phyloP scores from a whole-genome alignment of 305 asterid genomes.

The Plantago coronopus region DNA sequence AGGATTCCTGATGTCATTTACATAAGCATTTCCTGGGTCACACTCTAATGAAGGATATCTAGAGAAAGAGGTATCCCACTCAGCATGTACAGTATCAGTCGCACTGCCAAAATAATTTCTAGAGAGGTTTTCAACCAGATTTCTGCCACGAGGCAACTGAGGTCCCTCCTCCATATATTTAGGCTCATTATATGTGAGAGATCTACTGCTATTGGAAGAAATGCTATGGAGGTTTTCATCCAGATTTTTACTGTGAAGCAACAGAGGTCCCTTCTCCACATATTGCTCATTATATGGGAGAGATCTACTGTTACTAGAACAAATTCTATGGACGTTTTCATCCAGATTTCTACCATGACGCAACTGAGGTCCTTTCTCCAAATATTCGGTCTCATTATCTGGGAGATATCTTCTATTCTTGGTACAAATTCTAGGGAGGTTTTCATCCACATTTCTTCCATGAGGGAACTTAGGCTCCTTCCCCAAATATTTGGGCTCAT shows the following conservation, averaged over 20 bases:
- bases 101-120: slow-evolving; percentile 27
- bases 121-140: slow-evolving; percentile 33
- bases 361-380: slow-evolving; percentile 32
- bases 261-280: slow-evolving; percentile 31
- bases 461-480: slow-evolving; percentile 31
- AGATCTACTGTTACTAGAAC: slow-evolving; percentile 27
- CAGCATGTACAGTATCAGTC: slow-evolving; percentile 30
- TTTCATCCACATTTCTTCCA: slow-evolving; percentile 24
- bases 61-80: slow-evolving; percentile 23
- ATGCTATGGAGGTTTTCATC: slow-evolving; percentile 29
- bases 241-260: slow-evolving; percentile 30
- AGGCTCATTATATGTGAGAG: slow-evolving; percentile 28
- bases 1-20: slow-evolving; percentile 25
- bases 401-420: slow-evolving; percentile 29
- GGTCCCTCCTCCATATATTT: slow-evolving; percentile 33
- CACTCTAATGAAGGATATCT: slow-evolving; percentile 22
- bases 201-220: slow-evolving; percentile 26
- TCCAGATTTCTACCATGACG: slow-evolving; percentile 29
- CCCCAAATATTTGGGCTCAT: slow-evolving; percentile 33
- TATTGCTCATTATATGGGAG: slow-evolving; percentile 28
- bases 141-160: slow-evolving; percentile 26
- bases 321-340: slow-evolving; percentile 29
- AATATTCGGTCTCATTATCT: slow-evolving; percentile 26
- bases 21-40: slow-evolving; percentile 26
- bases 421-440: background rate